phyloP scores from a whole-genome alignment of 805 yeast species.

The Saccharomycopsis selenospora region DNA sequence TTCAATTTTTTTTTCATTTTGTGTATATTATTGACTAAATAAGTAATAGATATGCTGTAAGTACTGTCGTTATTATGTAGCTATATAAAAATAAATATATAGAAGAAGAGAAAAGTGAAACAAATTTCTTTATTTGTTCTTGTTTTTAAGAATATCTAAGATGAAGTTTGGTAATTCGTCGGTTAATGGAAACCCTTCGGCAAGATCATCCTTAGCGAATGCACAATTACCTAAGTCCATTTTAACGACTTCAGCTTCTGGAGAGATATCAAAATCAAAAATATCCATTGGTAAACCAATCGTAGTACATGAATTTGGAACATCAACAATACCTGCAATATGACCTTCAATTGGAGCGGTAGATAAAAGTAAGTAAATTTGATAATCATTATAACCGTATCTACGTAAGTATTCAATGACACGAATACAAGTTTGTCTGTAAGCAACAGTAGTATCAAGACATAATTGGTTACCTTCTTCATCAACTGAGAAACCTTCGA shows the following conservation, averaged over 20 bases:
- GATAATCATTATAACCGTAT: conserved; percentile 46
- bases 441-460: conserved; percentile 44
- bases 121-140: conserved; percentile 1
- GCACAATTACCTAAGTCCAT: conserved; percentile 36
- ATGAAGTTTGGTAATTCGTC: conserved; percentile 21
- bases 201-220: conserved; percentile 24
- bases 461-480: conserved; percentile 40
- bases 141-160: conserved; percentile 9
- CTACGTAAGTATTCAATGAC: conserved; percentile 44
- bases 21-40: too few relatives aligned
- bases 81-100: too few relatives aligned
- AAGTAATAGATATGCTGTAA: too few relatives aligned
- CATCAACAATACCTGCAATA: conserved; percentile 45
- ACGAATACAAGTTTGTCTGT: conserved; percentile 42
- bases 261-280: conserved; percentile 42
- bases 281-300: conserved; percentile 46
- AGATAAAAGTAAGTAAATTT: conserved; percentile 38
- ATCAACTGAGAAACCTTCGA: conserved; percentile 48
- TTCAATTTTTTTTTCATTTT: too few relatives aligned
- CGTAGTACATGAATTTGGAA: conserved; percentile 47
- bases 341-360: conserved; percentile 47
- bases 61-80: too few relatives aligned
- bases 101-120: too few relatives aligned
- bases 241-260: conserved; percentile 29
- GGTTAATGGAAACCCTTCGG: conserved; percentile 19